Base-by-base conservation (phyloP, 2,329 filamentous ascomycete genomes). In the Pseudocercospora fijiensis region DNA sequence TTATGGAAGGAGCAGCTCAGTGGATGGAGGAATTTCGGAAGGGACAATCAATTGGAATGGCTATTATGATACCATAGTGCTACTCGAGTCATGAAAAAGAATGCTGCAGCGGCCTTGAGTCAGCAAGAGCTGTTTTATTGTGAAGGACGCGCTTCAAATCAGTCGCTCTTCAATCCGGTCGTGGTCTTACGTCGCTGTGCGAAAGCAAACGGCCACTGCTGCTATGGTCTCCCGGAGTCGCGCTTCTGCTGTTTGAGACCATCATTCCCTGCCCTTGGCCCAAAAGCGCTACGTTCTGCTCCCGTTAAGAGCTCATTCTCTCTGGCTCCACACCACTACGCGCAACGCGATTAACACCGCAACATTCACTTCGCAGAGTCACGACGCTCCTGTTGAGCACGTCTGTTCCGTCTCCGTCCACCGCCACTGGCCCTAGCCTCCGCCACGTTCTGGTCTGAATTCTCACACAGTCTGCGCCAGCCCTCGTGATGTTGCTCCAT, bases 391-490 rank as follows among this genome's bases (percentile, higher is more conserved):
- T 56, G 53, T 28, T 56, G 53, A 13, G 53, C 27, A 22, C 53
- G 53, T 33, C 53, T 28, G 10, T 56, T 56, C 4, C 53, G 53
- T 56, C 53, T 33, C 26, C 53, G 53, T 10, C 53, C 53, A 9
- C 53, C 49, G 28, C 49, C 26, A n/a, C 16, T n/a, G 24, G 13
- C 16, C 51, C 13, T 24, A 3, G n/a, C 16, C n/a, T 56, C 10
- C 11, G 53, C 4, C 9, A 30, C 6, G 7, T 10, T 20, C n/a
- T 33, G 16, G 11, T 37, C 22, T 10, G 49, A 4, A 18, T 18
- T 18, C 7, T 53, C 49, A 3, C 8, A 4, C 9, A 20, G 22
- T 3, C 49, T 4, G 13, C 49, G 49, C 49, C 26, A 26, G 8
- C 11, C 13, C 24, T 26, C 26, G 2, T 30, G 49, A 28, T 30